Conservation (phyloP, 495 filamentous ascomycete genomes). For the Lepraria neglecta region DNA sequence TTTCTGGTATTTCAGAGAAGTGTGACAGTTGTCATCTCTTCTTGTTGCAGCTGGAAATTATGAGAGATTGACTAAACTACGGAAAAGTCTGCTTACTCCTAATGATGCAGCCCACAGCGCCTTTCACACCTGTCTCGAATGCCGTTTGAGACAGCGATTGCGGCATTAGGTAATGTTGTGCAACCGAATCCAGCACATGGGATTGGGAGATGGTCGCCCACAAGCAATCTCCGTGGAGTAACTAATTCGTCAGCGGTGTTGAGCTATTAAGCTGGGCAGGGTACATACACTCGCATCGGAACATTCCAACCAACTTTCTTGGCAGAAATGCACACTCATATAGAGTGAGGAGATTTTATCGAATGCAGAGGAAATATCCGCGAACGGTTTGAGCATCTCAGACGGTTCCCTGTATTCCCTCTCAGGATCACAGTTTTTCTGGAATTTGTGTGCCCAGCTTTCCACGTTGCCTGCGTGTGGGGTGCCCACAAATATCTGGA, state of each 20-base stretch:
- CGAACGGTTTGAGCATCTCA: not conserved
- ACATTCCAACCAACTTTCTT: not conserved
- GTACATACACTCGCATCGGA: not conserved
- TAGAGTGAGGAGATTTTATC: not conserved
- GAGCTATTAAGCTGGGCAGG: not conserved
- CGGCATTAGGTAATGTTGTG: not conserved
- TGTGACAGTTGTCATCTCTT: not conserved
- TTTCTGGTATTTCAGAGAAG: not conserved
- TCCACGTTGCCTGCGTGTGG: not conserved
- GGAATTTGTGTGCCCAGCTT: not conserved
- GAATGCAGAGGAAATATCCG: not conserved
- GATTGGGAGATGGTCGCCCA: not conserved
- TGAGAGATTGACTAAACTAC: not conserved
- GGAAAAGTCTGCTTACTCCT: not conserved
- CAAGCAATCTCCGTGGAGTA: slow-evolving; percentile 1
- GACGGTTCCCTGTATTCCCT: not conserved
- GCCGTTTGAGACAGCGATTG: not conserved
- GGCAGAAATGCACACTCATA: not conserved
- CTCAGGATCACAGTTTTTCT: not conserved
- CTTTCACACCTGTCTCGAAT: not conserved
- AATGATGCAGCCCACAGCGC: not conserved
- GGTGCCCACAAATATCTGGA: slow-evolving; percentile 7
- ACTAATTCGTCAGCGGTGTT: not conserved
- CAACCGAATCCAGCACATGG: not conserved
- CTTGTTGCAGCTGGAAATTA: not conserved